Conservation (phyloP, 2,329 filamentous ascomycete genomes). For the Sporothrix mexicana region DNA sequence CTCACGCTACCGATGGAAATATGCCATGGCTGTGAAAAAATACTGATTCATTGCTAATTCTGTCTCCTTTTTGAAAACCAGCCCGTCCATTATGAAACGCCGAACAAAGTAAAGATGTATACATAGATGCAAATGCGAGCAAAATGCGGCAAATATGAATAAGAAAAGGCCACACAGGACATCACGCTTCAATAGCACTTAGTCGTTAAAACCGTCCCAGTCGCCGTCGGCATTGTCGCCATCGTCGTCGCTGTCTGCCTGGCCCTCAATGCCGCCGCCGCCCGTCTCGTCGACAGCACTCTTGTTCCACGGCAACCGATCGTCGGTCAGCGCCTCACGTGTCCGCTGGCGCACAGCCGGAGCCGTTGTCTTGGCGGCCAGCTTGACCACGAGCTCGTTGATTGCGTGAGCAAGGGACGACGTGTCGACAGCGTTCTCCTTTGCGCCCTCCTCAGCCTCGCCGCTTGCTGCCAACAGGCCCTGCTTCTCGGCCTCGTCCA, state of each 20-base stretch:
- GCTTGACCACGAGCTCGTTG: slow-evolving; percentile 59
- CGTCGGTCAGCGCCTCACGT: slow-evolving; percentile 73
- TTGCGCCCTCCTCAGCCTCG: slow-evolving; percentile 38
- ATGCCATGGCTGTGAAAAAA: neutral
- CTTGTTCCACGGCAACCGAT: slow-evolving; percentile 70
- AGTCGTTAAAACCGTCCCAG: slow-evolving; percentile 74
- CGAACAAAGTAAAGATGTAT: slow-evolving; percentile 9
- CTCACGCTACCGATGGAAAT: neutral
- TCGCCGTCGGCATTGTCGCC: slow-evolving; percentile 54
- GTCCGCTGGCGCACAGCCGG: slow-evolving; percentile 75
- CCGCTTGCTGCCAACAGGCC: slow-evolving; percentile 41
- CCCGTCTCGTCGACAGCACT: slow-evolving; percentile 38
- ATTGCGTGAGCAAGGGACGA: slow-evolving; percentile 57
- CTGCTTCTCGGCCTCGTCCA: slow-evolving; percentile 60
- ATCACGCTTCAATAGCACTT: slow-evolving; percentile 29
- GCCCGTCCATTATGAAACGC: neutral
- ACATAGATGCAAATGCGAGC: neutral
- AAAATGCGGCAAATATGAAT: neutral
- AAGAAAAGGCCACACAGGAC: neutral
- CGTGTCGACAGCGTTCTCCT: slow-evolving; percentile 38
- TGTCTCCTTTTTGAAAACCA: neutral
- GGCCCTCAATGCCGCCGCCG: slow-evolving; percentile 38
- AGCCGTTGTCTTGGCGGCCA: slow-evolving; percentile 64
- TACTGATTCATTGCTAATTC: neutral
- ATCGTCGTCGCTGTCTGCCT: slow-evolving; percentile 47